Percentiles rank a stretch among this genome's conserved stretches.
These are phyloP conservation scores for Phylloporus scabripes DNA, from an alignment of 768 basidiomycete species.

Conservation along the genomic window DNA sequence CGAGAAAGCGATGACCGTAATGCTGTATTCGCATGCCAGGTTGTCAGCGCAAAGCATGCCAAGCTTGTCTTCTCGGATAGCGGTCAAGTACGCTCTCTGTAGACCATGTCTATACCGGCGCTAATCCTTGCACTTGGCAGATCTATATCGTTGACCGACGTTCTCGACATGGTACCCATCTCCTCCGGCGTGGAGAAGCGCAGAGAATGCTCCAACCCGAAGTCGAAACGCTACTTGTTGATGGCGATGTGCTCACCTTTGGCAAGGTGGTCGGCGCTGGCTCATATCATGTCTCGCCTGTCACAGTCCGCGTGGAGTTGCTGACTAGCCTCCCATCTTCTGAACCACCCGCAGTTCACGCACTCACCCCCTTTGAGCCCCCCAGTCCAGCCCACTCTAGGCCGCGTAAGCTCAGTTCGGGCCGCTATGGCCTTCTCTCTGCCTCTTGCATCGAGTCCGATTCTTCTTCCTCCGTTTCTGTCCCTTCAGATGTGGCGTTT, in stretches of 20 bases:
- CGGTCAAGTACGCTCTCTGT: constrained; percentile 48
- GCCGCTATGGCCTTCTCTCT: constrained; percentile 57
- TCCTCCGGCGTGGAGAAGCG: constrained; percentile 49
- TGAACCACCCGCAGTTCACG: constrained; percentile 16
- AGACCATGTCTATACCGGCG: constrained; percentile 12
- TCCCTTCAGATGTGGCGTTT: constrained; percentile 32
- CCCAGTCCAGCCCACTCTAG: constrained; percentile 27
- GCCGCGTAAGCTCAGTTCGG: constrained; percentile 38
- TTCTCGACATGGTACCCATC: constrained; percentile 74
- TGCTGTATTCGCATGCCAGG: constrained; percentile 69
- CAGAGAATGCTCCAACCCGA: constrained; percentile 50
- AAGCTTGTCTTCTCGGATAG: constrained; percentile 68
- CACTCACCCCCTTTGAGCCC: constrained; percentile 16
- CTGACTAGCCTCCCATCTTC: constrained; percentile 21
- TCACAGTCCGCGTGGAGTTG: constrained; percentile 57
- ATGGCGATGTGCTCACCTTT: constrained; percentile 71
- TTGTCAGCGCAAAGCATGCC: constrained; percentile 75
- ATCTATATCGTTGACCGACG: constrained; percentile 63
- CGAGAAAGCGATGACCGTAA: constrained; percentile 39
- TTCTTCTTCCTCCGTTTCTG: constrained; percentile 39
- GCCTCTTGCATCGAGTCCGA: constrained; percentile 26
- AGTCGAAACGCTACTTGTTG: constrained; percentile 48
- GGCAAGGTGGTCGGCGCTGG: constrained; percentile 70
- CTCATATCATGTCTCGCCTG: constrained; percentile 54
- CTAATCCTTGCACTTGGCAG: constrained; percentile 33